A percentile compares a stretch with the other conserved stretches of the same genome.
phyloP scores from a whole-genome alignment of 2,329 filamentous ascomycete species.

The Trichoderma sp. region DNA sequence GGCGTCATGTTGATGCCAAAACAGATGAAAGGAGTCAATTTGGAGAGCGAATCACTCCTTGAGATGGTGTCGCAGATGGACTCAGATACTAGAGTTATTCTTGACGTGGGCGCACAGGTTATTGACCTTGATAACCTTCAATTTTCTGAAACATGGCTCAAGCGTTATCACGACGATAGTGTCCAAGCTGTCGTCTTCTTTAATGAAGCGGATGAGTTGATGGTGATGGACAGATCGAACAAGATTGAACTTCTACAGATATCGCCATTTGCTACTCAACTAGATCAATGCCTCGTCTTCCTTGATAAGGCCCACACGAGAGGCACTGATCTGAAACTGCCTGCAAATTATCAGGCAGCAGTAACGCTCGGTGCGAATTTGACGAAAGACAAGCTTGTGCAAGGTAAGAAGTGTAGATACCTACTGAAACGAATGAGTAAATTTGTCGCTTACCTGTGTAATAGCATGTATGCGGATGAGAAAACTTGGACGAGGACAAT shows the following conservation, averaged over 20 bases:
- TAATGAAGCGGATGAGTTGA: not conserved
- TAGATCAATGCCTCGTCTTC: conserved; percentile 63
- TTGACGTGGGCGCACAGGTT: conserved; percentile 72
- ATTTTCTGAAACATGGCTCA: conserved; percentile 57
- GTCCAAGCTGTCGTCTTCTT: not conserved
- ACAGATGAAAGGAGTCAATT: not conserved
- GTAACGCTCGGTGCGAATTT: conserved; percentile 65
- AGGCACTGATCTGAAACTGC: conserved; percentile 67
- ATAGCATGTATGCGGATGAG: conserved; percentile 68
- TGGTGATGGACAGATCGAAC: not conserved
- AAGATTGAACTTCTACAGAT: not conserved
- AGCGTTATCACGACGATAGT: conserved; percentile 28
- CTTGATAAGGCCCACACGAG: conserved; percentile 70
- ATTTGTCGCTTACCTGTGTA: conserved; percentile 4
- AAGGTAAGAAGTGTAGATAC: conserved; percentile 51
- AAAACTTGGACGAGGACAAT: conserved; percentile 65
- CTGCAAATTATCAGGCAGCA: conserved; percentile 58
- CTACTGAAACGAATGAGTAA: not conserved
- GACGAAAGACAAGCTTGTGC: conserved; percentile 67
- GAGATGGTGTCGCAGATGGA: conserved; percentile 31
- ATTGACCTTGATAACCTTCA: conserved; percentile 60
- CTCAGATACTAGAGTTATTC: conserved; percentile 55
- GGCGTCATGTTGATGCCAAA: not conserved
- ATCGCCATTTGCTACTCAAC: conserved; percentile 53
- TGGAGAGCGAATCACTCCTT: not conserved